phyloP scores from a whole-genome alignment of 1,139 yeast species.

The Tardiomyces digboiensis region DNA sequence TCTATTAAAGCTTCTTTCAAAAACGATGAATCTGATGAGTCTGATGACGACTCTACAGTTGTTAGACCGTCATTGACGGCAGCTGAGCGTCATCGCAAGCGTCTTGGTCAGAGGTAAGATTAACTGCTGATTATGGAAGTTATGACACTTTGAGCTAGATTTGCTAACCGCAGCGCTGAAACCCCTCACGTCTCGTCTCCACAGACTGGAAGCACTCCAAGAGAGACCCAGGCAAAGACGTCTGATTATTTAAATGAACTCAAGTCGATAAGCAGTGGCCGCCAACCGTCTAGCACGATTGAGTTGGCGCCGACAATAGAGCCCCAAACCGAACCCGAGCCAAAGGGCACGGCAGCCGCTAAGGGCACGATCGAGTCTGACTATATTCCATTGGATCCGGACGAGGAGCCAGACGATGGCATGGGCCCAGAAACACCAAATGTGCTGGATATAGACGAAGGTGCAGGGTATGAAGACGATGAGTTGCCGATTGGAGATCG shows the following conservation, averaged over 20 bases:
- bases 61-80: not conserved
- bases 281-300: no score
- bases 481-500: constrained; percentile 27
- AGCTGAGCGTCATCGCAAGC: not conserved
- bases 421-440: constrained; percentile 14
- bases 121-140: no score
- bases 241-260: constrained; percentile 5
- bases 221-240: constrained; percentile 3
- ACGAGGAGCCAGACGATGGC: constrained; percentile 22
- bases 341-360: not conserved
- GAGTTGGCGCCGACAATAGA: no score
- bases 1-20: not conserved
- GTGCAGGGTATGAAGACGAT: constrained; percentile 29
- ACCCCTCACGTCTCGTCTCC: not conserved
- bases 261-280: constrained; percentile 3
- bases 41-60: not conserved
- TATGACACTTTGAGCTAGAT: not conserved
- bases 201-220: no score
- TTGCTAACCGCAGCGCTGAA: not conserved
- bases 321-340: no score
- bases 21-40: not conserved
- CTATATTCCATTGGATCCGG: constrained; percentile 8
- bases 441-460: constrained; percentile 22
- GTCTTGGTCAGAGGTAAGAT: not conserved
- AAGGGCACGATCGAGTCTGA: not conserved